Percentiles rank a stretch among this genome's conserved stretches.
These are phyloP conservation scores for Clarkia xantiana DNA, from an alignment of 345 rosid species.

Conservation along the genomic window DNA sequence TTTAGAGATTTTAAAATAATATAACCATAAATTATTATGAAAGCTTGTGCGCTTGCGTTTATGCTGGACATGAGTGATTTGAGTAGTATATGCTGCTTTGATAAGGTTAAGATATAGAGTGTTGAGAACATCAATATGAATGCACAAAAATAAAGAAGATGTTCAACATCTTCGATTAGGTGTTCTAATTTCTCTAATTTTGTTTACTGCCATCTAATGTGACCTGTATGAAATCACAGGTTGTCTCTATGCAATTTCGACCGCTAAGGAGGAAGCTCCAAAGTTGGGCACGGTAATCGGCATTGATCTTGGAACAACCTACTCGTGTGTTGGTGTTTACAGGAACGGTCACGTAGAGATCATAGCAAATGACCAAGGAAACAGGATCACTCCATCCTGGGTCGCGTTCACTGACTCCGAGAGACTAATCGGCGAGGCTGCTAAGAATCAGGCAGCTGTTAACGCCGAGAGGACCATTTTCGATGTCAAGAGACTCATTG, in stretches of 20 bases:
- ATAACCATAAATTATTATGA: no score
- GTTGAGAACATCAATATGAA: no score
- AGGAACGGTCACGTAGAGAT: constrained; percentile 90
- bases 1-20: no score
- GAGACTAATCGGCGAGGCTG: constrained; percentile 92
- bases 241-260: constrained; percentile 37
- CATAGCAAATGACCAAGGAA: constrained; percentile 95
- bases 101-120: no score
- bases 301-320: constrained; percentile 87
- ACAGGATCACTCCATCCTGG: constrained; percentile 95
- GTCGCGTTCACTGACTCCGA: constrained; percentile 83
- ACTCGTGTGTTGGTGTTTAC: constrained; percentile 94
- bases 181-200: no score
- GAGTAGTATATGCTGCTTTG: no score
- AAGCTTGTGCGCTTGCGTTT: no score
- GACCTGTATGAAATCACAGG: constrained; percentile 16
- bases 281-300: constrained; percentile 89
- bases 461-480: constrained; percentile 75
- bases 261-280: constrained; percentile 48
- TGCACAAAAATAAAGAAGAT: no score
- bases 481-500: constrained; percentile 89
- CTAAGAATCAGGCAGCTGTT: constrained; percentile 88
- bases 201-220: no score
- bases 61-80: no score
- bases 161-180: no score